phyloP scores from a whole-genome alignment of 2,329 filamentous ascomycete genomes.

The Neonectria coccinea region DNA sequence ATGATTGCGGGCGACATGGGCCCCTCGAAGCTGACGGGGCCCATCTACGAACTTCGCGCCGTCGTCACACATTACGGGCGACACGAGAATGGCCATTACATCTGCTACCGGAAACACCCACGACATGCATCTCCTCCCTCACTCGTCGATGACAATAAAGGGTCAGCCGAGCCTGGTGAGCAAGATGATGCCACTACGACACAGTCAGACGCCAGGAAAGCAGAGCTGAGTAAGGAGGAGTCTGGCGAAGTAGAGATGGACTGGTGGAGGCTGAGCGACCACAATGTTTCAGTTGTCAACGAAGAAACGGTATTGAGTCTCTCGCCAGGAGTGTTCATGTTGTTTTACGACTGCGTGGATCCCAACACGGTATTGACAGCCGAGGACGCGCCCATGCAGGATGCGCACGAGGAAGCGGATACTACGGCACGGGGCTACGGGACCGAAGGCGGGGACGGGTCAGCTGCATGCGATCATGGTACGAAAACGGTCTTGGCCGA shows the following conservation, averaged over 20 bases:
- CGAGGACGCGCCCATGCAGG: conserved; percentile 42
- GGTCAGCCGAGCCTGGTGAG: conserved; percentile 33
- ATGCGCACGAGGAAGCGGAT: conserved; percentile 36
- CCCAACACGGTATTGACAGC: conserved; percentile 58
- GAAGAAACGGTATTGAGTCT: conserved; percentile 81
- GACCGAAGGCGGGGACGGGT: conserved; percentile 8
- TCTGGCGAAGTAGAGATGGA: conserved; percentile 56
- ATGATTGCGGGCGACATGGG: conserved; percentile 74
- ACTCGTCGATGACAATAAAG: conserved; percentile 7
- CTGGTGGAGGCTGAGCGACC: conserved; percentile 95
- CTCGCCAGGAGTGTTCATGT: conserved; percentile 87
- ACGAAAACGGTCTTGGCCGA: neutral
- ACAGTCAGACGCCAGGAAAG: conserved; percentile 17
- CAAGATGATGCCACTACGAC: conserved; percentile 18
- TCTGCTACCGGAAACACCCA: conserved; percentile 85
- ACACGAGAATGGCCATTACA: conserved; percentile 96
- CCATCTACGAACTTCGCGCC: conserved; percentile 81
- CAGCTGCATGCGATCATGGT: conserved; percentile 3
- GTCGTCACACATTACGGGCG: conserved; percentile 90
- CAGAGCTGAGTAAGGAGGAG: conserved; percentile 34
- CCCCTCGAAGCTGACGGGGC: conserved; percentile 65
- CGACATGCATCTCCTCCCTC: conserved; percentile 35
- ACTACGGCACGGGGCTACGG: conserved; percentile 11
- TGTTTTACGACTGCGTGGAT: conserved; percentile 89
- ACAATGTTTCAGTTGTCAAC: conserved; percentile 79